Percentiles rank a stretch among this genome's conserved stretches.
Evolutionary conservation across 2,329 filamentous ascomycete genomes (phyloP).

Genomic region (Neurospora crassa): DNA sequence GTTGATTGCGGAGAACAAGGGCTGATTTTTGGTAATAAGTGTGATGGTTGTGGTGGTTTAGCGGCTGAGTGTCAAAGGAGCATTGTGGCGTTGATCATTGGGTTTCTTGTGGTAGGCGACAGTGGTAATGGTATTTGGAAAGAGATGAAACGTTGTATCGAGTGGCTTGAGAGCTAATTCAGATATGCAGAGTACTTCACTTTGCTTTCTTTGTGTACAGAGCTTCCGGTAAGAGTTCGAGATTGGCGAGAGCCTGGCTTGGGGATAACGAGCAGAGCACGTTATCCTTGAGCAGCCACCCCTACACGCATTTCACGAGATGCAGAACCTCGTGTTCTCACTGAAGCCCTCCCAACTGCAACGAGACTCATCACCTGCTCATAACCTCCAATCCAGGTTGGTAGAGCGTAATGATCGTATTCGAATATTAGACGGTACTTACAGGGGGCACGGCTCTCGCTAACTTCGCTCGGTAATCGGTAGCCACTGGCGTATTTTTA

Average conservation of each 20-base stretch:
- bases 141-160: not conserved
- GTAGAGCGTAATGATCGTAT: not conserved
- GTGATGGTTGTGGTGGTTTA: not conserved
- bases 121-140: not conserved
- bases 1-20: constrained; percentile 12
- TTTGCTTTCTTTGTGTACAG: not conserved
- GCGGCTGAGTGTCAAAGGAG: not conserved
- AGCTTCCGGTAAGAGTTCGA: not conserved
- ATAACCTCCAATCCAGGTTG: not conserved
- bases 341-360: not conserved
- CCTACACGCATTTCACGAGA: not conserved
- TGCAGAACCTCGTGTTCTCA: not conserved
- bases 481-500: not conserved
- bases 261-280: not conserved
- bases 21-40: not conserved
- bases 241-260: not conserved
- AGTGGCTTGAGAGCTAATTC: not conserved
- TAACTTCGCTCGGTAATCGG: not conserved
- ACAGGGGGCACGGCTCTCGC: not conserved
- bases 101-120: not conserved
- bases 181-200: not conserved
- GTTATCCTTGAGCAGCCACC: not conserved
- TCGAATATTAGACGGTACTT: not conserved
- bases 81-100: not conserved
- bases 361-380: not conserved